Percentiles rank a stretch among this genome's conserved stretches.
These are phyloP conservation scores for Hypoxylon rubiginosum DNA, from an alignment of 2,329 filamentous ascomycete species.

Conservation along the genomic window DNA sequence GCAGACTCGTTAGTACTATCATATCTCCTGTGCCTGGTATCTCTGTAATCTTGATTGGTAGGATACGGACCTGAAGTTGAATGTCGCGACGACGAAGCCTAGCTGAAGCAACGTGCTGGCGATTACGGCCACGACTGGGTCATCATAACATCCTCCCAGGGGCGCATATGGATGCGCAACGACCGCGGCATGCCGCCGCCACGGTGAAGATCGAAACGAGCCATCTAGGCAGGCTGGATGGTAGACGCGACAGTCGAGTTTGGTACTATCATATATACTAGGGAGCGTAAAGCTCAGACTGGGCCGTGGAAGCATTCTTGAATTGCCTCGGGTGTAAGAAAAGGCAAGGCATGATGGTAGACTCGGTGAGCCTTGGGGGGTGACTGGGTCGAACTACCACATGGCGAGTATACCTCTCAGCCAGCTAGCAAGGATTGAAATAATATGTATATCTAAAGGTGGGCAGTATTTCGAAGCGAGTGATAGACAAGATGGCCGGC, in stretches of 20 bases:
- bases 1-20: conserved; percentile 3
- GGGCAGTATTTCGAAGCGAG: background rate
- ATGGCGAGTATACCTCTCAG: conserved; percentile 7
- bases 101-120: conserved; percentile 73
- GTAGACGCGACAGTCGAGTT: conserved; percentile 86
- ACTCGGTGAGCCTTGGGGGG: conserved; percentile 11
- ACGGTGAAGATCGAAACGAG: conserved; percentile 52
- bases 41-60: background rate
- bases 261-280: conserved; percentile 82
- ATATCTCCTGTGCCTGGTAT: background rate
- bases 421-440: background rate
- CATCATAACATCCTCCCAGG: conserved; percentile 87
- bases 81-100: conserved; percentile 85
- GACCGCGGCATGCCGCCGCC: conserved; percentile 64
- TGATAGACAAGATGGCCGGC: background rate
- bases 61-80: conserved; percentile 80
- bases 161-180: conserved; percentile 93
- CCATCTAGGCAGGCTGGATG: conserved; percentile 68
- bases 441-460: background rate
- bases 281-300: conserved; percentile 81
- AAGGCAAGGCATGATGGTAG: conserved; percentile 34
- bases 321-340: conserved; percentile 12
- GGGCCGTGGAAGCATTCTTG: conserved; percentile 68
- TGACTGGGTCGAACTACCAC: background rate
- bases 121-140: conserved; percentile 79